Base-by-base conservation (phyloP, 129 eudicot genomes). In the Saussurea involucrata region DNA sequence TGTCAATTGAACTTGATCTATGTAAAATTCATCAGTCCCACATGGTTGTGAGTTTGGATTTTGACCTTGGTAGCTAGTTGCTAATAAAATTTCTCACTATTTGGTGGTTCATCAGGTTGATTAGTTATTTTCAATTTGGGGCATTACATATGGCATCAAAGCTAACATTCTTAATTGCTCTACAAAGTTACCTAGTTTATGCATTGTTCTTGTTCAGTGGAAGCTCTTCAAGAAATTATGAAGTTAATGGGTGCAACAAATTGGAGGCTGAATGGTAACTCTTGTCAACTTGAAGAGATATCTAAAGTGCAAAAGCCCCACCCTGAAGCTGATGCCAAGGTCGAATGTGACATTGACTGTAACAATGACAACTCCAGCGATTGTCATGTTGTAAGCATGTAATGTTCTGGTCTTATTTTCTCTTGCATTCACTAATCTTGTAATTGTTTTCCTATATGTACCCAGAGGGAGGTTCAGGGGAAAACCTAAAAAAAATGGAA, bases 321-420 rank as follows among this genome's bases (percentile, higher is more conserved):
- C 73, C 73, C 80, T 0, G 80, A 76, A 76, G 80, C 80, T 11
- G 86, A 76, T 44, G 80, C 81, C 25, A 66, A 18, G 21, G 86
- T 92, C 73, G 75, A 67, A 65, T 92, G 97, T 71, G 80, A 76
- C 65, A 76, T 76, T 44, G 82, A 84, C 58, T 89, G 97, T 86
- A 83, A 71, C 69, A 68, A 8, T 64, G 80, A 58, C 3, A 91
- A 84, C 81, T 76, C 73, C 72, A 84, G 83, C n/a, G 73, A 53
- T 15, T 91, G 95, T 80, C 90, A 86, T 63, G 88, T 89, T 63
- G 85, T 80, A 55, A 83, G 73, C 73, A 86, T 93, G 98, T 93
- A 70, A 68, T 65, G 44, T 76, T 55, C 49, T 73, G 37, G 11
- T 76, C 84, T 76, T 37, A 15, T 18, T 57, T 57, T 57, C 69